Conservation (phyloP, 1,284 basidiomycete genomes). For the Puccinia polysora region DNA sequence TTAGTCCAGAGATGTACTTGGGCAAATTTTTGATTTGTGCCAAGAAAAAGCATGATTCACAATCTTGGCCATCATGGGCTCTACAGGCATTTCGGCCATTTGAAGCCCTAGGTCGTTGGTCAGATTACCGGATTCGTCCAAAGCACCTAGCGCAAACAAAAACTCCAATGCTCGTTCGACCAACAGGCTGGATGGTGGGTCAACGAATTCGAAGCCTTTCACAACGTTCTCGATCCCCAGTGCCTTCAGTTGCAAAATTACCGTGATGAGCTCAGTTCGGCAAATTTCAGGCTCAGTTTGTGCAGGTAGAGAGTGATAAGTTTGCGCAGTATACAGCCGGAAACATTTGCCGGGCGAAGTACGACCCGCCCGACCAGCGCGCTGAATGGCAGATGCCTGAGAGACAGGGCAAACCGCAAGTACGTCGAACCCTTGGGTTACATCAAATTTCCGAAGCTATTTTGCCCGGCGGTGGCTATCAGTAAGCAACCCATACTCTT, state of each 20-base stretch:
- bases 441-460: conserved; percentile 52
- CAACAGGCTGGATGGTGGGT: conserved; percentile 77
- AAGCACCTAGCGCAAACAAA: conserved; percentile 56
- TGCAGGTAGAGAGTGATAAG: conserved; percentile 61
- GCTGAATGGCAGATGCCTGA: conserved; percentile 53
- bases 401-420: conserved; percentile 52
- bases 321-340: conserved; percentile 73
- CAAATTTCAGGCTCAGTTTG: conserved; percentile 83
- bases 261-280: conserved; percentile 77
- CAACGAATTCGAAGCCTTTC: conserved; percentile 79
- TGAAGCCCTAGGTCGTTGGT: conserved; percentile 57
- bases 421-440: conserved; percentile 52
- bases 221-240: conserved; percentile 87
- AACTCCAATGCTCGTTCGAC: conserved; percentile 75
- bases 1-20: not conserved
- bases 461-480: not conserved
- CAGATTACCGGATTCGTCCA: conserved; percentile 58
- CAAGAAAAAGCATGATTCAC: conserved; percentile 51
- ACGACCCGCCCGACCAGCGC: conserved; percentile 54
- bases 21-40: not conserved
- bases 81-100: conserved; percentile 60
- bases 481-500: not conserved
- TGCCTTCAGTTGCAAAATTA: conserved; percentile 85
- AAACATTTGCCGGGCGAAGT: conserved; percentile 79
- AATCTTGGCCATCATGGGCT: conserved; percentile 61